phyloP scores from a whole-genome alignment of 306 rosid genomes.

The Clitoria ternatea region DNA sequence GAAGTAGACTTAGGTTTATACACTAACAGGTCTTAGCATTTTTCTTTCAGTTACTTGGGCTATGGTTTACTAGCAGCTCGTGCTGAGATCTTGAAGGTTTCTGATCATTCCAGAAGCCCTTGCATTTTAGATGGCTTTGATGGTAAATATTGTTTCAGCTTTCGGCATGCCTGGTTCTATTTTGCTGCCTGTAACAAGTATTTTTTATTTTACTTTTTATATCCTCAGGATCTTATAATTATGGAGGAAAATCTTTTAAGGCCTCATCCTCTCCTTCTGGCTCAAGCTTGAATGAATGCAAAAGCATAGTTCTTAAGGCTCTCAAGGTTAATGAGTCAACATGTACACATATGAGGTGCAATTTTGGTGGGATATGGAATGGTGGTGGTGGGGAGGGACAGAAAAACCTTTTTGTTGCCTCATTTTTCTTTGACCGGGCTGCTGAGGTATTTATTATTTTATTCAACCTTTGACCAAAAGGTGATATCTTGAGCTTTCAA shows the following conservation, averaged over 20 bases:
- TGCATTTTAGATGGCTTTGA: constrained; percentile 68
- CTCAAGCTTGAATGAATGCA: constrained; percentile 66
- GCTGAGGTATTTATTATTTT: constrained; percentile 58
- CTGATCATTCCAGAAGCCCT: constrained; percentile 53
- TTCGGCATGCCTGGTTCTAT: constrained; percentile 4
- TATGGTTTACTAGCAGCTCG: constrained; percentile 89
- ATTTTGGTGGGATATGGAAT: constrained; percentile 90
- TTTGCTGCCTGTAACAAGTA: neutral
- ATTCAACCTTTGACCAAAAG: neutral
- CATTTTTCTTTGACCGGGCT: constrained; percentile 97
- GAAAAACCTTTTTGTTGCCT: constrained; percentile 85
- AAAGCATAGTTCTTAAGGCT: constrained; percentile 51
- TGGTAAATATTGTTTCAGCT: constrained; percentile 46
- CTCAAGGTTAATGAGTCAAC: constrained; percentile 68
- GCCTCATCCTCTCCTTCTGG: constrained; percentile 62
- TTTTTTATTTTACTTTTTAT: neutral
- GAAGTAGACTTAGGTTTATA: too few species aligned
- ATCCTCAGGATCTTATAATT: constrained; percentile 52
- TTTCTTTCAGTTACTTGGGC: constrained; percentile 65
- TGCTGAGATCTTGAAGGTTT: constrained; percentile 72
- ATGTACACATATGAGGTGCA: constrained; percentile 81
- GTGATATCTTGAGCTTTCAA: neutral
- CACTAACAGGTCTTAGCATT: constrained; percentile 26
- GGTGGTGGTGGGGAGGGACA: constrained; percentile 96
- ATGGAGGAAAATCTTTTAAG: constrained; percentile 56